These are phyloP conservation scores for Cokeromyces recurvatus DNA, from an alignment of 371 early-diverging fungal genomes.

Conservation along the genomic window DNA sequence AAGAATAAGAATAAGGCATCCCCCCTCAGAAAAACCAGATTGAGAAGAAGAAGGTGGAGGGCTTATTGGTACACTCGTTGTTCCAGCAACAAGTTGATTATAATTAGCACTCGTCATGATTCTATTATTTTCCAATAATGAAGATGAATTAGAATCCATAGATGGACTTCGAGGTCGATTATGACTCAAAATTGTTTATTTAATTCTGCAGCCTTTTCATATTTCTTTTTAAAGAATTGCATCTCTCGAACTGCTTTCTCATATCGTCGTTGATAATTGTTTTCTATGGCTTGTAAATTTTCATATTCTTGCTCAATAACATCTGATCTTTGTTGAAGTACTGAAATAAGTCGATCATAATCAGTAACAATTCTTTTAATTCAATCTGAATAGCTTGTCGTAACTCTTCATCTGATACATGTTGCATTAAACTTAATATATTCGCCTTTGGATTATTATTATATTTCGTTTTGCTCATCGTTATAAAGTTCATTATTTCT, in stretches of 20 bases:
- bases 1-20: too few species aligned
- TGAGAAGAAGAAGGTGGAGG: slow-evolving; percentile 24
- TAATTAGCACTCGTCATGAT: too few species aligned
- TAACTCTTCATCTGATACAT: slow-evolving; percentile 13
- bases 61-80: slow-evolving; percentile 10
- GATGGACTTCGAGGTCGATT: slow-evolving; percentile 25
- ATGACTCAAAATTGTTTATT: slow-evolving; percentile 14
- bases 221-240: slow-evolving; percentile 42
- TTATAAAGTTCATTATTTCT: too few species aligned
- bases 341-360: slow-evolving; percentile 25
- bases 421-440: slow-evolving; percentile 14
- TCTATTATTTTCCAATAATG: too few species aligned
- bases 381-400: slow-evolving; percentile 25
- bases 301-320: slow-evolving; percentile 33
- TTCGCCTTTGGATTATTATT: too few species aligned
- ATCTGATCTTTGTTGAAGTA: slow-evolving; percentile 32
- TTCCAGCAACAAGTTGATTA: too few species aligned
- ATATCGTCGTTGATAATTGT: slow-evolving; percentile 26
- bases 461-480: too few species aligned
- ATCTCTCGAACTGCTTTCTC: slow-evolving; percentile 48
- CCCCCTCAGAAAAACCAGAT: background rate
- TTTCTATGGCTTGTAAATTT: slow-evolving; percentile 13
- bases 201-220: slow-evolving; percentile 22
- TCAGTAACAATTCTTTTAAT: slow-evolving; percentile 26
- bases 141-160: slow-evolving; percentile 18